These are phyloP conservation scores for Furcasterigmium furcatum DNA, from an alignment of 2,329 filamentous ascomycete genomes.

Conservation along the genomic window DNA sequence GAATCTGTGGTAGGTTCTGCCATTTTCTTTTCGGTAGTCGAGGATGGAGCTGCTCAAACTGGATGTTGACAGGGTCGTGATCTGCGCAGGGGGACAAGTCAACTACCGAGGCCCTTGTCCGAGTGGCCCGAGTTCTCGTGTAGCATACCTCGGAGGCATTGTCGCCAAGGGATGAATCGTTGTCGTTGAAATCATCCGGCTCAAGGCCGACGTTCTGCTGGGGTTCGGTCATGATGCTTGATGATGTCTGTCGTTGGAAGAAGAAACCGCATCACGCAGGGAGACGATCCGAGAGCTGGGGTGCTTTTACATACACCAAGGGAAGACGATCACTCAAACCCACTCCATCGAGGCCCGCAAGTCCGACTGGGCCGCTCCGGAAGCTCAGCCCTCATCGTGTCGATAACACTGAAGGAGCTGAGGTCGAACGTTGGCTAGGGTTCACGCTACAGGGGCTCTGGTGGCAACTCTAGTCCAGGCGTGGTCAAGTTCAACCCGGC, in stretches of 20 bases:
- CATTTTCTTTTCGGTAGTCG: conserved; percentile 11
- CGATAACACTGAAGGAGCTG: background rate
- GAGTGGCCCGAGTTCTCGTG: background rate
- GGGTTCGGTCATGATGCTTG: background rate
- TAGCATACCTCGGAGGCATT: too few species aligned
- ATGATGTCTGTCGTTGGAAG: background rate
- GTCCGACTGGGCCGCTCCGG: too few species aligned
- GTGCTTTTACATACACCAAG: too few species aligned
- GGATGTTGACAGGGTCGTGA: conserved; percentile 15
- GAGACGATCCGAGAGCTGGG: background rate
- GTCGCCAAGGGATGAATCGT: conserved; percentile 9
- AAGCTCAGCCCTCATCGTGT: too few species aligned
- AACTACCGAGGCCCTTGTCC: background rate
- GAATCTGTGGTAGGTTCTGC: conserved; percentile 16
- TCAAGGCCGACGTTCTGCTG: conserved; percentile 3
- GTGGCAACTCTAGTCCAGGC: too few species aligned
- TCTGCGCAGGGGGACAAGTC: background rate
- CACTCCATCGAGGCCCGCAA: too few species aligned
- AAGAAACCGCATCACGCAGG: background rate
- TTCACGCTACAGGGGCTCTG: too few species aligned
- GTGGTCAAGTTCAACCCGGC: too few species aligned
- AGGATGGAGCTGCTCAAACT: conserved; percentile 28
- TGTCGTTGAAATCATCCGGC: conserved; percentile 9
- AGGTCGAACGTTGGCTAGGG: too few species aligned
- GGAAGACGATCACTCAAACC: too few species aligned